Percentiles rank a stretch among this genome's conserved stretches.
Evolutionary conservation across 2,329 filamentous ascomycete species (phyloP).

Genomic region (Elsinoe arachidis): DNA sequence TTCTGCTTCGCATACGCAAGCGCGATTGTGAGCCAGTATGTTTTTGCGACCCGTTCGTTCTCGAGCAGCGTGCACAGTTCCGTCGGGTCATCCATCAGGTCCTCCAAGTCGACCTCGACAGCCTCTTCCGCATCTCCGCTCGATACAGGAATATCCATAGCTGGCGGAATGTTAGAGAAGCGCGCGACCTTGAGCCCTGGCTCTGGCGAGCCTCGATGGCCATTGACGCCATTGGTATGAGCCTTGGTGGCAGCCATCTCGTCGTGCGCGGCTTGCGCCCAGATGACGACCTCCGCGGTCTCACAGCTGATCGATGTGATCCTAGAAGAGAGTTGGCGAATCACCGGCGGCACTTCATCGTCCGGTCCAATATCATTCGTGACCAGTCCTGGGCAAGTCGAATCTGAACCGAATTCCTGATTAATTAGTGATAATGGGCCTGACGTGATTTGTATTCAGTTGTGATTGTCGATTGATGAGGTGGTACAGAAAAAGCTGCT

Average conservation of each 20-base stretch:
- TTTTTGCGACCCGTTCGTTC: slow-evolving; percentile 83
- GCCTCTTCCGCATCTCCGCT: slow-evolving; percentile 56
- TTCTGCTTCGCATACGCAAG: slow-evolving; percentile 93
- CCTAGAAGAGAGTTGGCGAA: too few relatives aligned
- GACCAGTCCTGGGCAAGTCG: too few relatives aligned
- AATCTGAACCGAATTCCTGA: too few relatives aligned
- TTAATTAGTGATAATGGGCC: too few relatives aligned
- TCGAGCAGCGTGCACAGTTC: slow-evolving; percentile 93
- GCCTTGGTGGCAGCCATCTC: slow-evolving; percentile 47
- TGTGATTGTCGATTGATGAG: too few relatives aligned
- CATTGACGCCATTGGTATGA: slow-evolving; percentile 45
- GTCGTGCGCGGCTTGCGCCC: not conserved
- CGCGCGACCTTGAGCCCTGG: slow-evolving; percentile 34
- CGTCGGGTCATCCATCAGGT: slow-evolving; percentile 84
- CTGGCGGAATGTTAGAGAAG: slow-evolving; percentile 54
- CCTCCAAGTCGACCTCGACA: slow-evolving; percentile 88
- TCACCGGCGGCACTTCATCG: too few relatives aligned
- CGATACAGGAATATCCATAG: slow-evolving; percentile 56
- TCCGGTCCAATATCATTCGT: too few relatives aligned
- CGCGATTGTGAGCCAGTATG: slow-evolving; percentile 97
- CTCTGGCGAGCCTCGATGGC: slow-evolving; percentile 29
- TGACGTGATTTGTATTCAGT: too few relatives aligned
- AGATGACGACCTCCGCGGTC: too few relatives aligned
- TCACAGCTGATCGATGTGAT: too few relatives aligned
- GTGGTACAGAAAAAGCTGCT: too few relatives aligned